Percentiles rank a stretch among this genome's conserved stretches.
Conservation (phyloP, 306 rosid species). For the Comarum palustre region DNA sequence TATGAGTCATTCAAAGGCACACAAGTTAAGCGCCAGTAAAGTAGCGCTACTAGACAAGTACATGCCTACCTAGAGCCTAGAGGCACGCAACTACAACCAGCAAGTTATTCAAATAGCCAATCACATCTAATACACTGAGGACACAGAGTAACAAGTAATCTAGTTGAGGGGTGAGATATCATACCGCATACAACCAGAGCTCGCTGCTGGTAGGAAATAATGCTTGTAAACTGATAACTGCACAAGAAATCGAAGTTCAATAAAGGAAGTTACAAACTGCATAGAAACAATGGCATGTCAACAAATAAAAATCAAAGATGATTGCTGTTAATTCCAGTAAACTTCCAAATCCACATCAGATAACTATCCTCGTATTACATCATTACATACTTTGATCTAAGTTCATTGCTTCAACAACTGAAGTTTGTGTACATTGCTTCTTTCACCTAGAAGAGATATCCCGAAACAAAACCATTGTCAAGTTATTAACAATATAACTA, state of each 20-base stretch:
- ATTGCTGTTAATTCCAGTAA: neutral
- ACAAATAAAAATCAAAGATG: neutral
- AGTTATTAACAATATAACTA: neutral
- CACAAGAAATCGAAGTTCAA: neutral
- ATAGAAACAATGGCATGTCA: neutral
- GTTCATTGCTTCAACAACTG: neutral
- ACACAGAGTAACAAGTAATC: neutral
- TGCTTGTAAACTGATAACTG: neutral
- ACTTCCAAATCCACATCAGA: neutral
- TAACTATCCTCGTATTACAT: neutral
- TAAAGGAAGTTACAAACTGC: neutral
- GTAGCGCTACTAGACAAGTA: neutral
- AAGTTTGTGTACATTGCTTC: neutral
- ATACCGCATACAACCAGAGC: neutral
- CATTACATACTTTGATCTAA: neutral
- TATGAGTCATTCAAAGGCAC: neutral
- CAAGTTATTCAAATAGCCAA: neutral
- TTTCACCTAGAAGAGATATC: neutral
- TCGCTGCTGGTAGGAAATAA: neutral
- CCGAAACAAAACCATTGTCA: neutral
- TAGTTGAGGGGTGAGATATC: neutral
- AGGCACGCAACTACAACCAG: neutral
- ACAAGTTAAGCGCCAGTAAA: neutral
- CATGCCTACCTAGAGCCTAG: neutral
- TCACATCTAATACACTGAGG: neutral